Conservation (phyloP, 1,284 basidiomycete species). For the Pseudomicrostroma phylloplanum region DNA sequence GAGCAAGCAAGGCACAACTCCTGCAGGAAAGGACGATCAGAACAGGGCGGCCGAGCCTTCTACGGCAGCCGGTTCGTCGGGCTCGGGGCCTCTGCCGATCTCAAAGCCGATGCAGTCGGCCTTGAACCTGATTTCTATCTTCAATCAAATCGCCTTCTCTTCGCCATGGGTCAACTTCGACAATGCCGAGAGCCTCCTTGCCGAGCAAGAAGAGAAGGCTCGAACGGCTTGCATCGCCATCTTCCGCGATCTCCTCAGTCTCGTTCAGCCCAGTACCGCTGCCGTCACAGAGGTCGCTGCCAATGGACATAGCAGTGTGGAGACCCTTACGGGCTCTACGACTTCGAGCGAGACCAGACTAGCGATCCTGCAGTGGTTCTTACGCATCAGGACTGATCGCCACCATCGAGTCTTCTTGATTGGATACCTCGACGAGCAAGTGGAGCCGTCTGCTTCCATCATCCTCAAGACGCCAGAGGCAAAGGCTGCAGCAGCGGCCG, state of each 20-base stretch:
- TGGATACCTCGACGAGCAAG: slow-evolving; percentile 53
- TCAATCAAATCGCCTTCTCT: slow-evolving; percentile 46
- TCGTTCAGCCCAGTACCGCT: slow-evolving; percentile 22
- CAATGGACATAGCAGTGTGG: no score
- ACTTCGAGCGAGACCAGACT: slow-evolving; percentile 56
- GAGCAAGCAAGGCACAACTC: no score
- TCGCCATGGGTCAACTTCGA: slow-evolving; percentile 30
- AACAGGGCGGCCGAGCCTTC: not conserved
- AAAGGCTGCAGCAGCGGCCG: not conserved
- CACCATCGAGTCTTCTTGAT: slow-evolving; percentile 78
- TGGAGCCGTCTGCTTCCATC: slow-evolving; percentile 17
- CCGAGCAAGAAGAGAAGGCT: slow-evolving; percentile 22
- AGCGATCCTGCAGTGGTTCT: slow-evolving; percentile 74
- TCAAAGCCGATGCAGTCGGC: slow-evolving; percentile 18
- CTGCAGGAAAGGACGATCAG: not conserved
- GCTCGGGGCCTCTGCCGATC: slow-evolving; percentile 6
- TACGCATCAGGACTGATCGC: slow-evolving; percentile 81
- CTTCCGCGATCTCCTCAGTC: slow-evolving; percentile 39
- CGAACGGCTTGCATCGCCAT: slow-evolving; percentile 35
- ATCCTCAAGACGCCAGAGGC: slow-evolving; percentile 9
- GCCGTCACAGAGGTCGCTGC: not conserved
- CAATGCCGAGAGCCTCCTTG: not conserved
- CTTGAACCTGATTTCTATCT: slow-evolving; percentile 42
- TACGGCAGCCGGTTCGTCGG: not conserved
- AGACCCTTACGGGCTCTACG: no score